These are phyloP conservation scores for Lippia alba DNA, from an alignment of 305 asterid species.

Conservation along the genomic window DNA sequence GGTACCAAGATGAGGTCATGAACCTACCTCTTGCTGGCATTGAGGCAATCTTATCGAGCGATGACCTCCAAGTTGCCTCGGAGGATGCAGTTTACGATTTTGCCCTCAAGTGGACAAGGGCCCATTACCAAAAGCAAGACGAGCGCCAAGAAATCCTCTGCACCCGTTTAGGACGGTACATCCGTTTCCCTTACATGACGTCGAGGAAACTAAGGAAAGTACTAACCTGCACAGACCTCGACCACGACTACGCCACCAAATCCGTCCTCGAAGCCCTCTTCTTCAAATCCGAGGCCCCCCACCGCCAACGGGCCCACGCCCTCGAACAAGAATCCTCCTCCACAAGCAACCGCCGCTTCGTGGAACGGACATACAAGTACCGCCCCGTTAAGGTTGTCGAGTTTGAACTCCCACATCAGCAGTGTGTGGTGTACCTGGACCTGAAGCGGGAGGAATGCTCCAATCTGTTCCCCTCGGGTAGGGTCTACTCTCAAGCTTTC, in stretches of 20 bases:
- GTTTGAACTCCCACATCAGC: slow-evolving; percentile 85
- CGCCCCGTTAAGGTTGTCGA: slow-evolving; percentile 90
- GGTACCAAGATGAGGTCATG: slow-evolving; percentile 93
- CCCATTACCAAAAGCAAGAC: slow-evolving; percentile 69
- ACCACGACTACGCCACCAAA: slow-evolving; percentile 73
- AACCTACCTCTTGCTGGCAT: slow-evolving; percentile 87
- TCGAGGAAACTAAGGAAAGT: slow-evolving; percentile 86
- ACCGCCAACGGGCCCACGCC: slow-evolving; percentile 73
- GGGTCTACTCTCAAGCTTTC: slow-evolving; percentile 91
- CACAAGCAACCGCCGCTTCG: slow-evolving; percentile 59
- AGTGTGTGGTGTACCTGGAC: slow-evolving; percentile 87
- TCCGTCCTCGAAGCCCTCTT: slow-evolving; percentile 83
- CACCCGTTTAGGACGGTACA: slow-evolving; percentile 66
- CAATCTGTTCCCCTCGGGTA: slow-evolving; percentile 73
- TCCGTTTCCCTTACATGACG: slow-evolving; percentile 90
- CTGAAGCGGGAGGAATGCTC: slow-evolving; percentile 82
- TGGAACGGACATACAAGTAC: slow-evolving; percentile 89
- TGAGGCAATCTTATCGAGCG: slow-evolving; percentile 87
- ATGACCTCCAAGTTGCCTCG: slow-evolving; percentile 91
- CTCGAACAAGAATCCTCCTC: slow-evolving; percentile 53
- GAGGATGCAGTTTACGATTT: slow-evolving; percentile 95
- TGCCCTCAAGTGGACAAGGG: slow-evolving; percentile 79
- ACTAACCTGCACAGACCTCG: slow-evolving; percentile 80
- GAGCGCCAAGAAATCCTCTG: slow-evolving; percentile 80
- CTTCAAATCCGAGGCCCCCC: slow-evolving; percentile 91